These are phyloP conservation scores for Sporothrix brunneoviolacea DNA, from an alignment of 2,329 filamentous ascomycete genomes.

Conservation along the genomic window DNA sequence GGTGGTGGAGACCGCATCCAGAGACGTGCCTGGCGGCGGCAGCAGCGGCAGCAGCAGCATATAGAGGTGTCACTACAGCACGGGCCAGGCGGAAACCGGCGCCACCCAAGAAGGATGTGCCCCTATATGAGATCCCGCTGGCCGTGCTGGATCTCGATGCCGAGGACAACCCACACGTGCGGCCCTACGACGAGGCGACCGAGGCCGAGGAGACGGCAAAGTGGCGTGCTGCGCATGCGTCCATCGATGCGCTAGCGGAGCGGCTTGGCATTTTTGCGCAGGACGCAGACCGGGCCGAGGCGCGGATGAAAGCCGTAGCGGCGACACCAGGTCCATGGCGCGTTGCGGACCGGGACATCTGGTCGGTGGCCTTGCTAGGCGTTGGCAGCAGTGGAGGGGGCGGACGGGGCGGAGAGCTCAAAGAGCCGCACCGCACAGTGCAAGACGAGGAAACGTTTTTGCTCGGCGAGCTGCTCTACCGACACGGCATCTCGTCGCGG, in stretches of 20 bases:
- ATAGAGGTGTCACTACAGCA: neutral
- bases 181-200: slow-evolving; percentile 31
- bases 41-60: neutral
- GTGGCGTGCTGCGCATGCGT: slow-evolving; percentile 23
- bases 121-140: slow-evolving; percentile 33
- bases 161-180: slow-evolving; percentile 37
- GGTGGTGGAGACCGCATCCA: neutral
- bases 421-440: neutral
- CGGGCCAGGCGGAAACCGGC: neutral
- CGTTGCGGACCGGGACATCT: slow-evolving; percentile 37
- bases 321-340: slow-evolving; percentile 29
- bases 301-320: slow-evolving; percentile 2
- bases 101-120: neutral
- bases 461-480: slow-evolving; percentile 15
- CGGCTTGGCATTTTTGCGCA: slow-evolving; percentile 27
- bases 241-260: slow-evolving; percentile 19
- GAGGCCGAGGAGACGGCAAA: slow-evolving; percentile 26
- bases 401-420: too few species aligned
- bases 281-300: slow-evolving; percentile 17
- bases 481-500: slow-evolving; percentile 25
- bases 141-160: slow-evolving; percentile 48
- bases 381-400: neutral
- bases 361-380: slow-evolving; percentile 31
- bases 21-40: neutral
- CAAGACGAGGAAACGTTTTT: neutral